A percentile compares a stretch with the other conserved stretches of the same genome.
Evolutionary conservation across 1,284 basidiomycete species (phyloP).

Genomic region (Sphaerobolus stellatus): DNA sequence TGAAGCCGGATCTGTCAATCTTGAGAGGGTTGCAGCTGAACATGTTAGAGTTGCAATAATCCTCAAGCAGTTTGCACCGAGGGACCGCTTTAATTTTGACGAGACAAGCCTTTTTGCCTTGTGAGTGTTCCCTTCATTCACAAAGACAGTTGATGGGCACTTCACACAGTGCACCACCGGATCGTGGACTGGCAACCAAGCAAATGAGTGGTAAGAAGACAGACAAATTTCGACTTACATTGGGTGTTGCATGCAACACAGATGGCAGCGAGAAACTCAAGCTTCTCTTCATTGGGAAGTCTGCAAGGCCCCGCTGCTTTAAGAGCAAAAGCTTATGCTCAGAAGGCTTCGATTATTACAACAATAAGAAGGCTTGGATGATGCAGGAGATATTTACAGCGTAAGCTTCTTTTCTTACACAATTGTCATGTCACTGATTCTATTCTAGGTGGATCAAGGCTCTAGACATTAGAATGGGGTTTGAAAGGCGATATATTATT

Average conservation of each 20-base stretch:
- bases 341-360: slow-evolving; percentile 33
- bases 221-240: slow-evolving; percentile 28
- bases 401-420: too few species aligned
- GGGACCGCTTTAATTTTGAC: slow-evolving; percentile 39
- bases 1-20: slow-evolving; percentile 29
- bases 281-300: slow-evolving; percentile 33
- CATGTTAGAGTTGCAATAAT: slow-evolving; percentile 20
- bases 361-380: slow-evolving; percentile 37
- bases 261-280: slow-evolving; percentile 28
- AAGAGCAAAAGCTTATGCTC: slow-evolving; percentile 6
- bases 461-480: slow-evolving; percentile 23
- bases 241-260: slow-evolving; percentile 31
- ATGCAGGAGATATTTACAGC: slow-evolving; percentile 26
- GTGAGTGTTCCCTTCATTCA: slow-evolving; percentile 14
- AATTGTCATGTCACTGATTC: too few species aligned
- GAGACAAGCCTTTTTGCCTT: slow-evolving; percentile 36
- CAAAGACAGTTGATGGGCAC: not conserved
- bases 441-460: slow-evolving; percentile 27
- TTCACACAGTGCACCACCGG: slow-evolving; percentile 19
- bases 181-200: slow-evolving; percentile 22
- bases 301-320: slow-evolving; percentile 17
- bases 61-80: slow-evolving; percentile 18
- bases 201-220: slow-evolving; percentile 25
- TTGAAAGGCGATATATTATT: slow-evolving; percentile 23
- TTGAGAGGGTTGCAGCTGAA: slow-evolving; percentile 22